Conservation (phyloP, 257 asterid genomes). For the Hygrophila difformis region DNA sequence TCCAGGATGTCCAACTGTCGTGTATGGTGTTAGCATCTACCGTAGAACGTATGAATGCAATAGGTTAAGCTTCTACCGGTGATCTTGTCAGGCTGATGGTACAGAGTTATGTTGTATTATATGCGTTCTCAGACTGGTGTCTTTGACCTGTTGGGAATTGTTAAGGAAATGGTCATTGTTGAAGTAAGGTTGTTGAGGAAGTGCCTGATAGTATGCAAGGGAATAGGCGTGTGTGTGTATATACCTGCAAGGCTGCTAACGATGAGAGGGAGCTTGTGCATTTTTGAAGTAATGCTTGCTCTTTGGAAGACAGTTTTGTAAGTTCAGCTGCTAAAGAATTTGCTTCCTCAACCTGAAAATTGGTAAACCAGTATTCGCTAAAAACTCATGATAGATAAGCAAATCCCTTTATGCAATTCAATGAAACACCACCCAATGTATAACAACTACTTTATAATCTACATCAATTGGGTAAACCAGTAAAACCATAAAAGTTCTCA, state of each 20-base stretch:
- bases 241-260: slow-evolving; percentile 7
- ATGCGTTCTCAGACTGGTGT: slow-evolving; percentile 9
- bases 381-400: no score
- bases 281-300: slow-evolving; percentile 8
- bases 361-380: no score
- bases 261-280: slow-evolving; percentile 1
- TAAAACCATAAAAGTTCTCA: no score
- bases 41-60: no score
- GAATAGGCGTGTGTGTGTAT: not conserved
- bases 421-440: no score
- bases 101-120: not conserved
- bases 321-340: slow-evolving; percentile 8
- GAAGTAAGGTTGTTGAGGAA: no score
- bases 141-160: not conserved
- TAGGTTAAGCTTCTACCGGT: no score
- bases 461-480: no score
- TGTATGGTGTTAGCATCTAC: not conserved
- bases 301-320: slow-evolving; percentile 1
- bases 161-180: not conserved
- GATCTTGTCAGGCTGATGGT: not conserved
- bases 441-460: no score
- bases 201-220: no score
- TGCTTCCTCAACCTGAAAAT: slow-evolving; percentile 6
- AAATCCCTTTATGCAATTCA: no score
- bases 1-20: not conserved